phyloP scores from a whole-genome alignment of 164 flowering plant species.

The Platanus orientalis region DNA sequence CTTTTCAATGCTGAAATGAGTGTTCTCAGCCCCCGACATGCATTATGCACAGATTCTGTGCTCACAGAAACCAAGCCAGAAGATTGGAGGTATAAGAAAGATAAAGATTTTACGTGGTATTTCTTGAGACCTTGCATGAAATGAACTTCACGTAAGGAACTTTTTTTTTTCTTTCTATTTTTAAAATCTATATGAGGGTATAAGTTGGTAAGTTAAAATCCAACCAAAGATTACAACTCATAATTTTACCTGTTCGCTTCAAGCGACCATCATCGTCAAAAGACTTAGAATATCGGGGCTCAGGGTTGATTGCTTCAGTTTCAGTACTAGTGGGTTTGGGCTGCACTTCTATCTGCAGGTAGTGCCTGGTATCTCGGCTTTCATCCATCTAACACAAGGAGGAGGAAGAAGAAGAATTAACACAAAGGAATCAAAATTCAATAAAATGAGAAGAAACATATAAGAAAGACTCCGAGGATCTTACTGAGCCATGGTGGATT shows the following conservation, averaged over 20 bases:
- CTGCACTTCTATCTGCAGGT: slow-evolving; percentile 48
- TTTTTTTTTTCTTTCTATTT: no score
- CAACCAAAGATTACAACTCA: no score
- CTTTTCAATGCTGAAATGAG: no score
- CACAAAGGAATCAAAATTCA: not conserved
- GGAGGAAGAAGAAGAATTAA: not conserved
- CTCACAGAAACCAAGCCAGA: no score
- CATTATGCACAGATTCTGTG: no score
- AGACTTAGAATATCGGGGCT: slow-evolving; percentile 39
- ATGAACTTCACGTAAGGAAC: no score
- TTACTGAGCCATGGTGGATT: slow-evolving; percentile 37
- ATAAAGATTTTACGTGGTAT: no score
- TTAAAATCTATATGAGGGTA: no score
- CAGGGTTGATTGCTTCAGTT: slow-evolving; percentile 34
- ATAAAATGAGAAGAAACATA: not conserved
- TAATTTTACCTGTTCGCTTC: slow-evolving; percentile 56
- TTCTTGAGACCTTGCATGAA: no score
- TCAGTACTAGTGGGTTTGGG: slow-evolving; percentile 27
- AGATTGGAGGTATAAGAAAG: no score
- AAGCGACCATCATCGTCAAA: slow-evolving; percentile 53
- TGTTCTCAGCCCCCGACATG: no score
- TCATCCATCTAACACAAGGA: slow-evolving; percentile 31
- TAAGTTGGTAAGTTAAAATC: not conserved
- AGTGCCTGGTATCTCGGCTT: slow-evolving; percentile 36
- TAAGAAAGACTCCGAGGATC: not conserved